Conservation (phyloP, 352 stramenopile species). For the Phytopythium delawarense region DNA sequence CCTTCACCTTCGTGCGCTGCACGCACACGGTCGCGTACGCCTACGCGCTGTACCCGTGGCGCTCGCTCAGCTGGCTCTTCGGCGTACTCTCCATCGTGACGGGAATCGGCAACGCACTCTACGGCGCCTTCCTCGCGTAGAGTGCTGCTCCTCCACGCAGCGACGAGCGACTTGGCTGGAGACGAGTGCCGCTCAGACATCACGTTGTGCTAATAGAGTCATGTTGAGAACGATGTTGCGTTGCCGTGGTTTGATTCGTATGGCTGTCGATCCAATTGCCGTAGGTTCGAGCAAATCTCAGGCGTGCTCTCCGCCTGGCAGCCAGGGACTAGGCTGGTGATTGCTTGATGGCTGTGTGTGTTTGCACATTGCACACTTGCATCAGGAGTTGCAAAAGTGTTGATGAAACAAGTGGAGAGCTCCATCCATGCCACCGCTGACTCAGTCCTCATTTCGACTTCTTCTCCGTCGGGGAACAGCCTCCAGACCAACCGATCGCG, state of each 20-base stretch:
- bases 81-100: slow-evolving; percentile 29
- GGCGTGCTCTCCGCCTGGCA: not conserved
- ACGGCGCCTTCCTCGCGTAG: slow-evolving; percentile 21
- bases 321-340: not conserved
- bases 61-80: slow-evolving; percentile 33
- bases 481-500: not conserved
- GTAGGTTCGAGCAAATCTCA: not conserved
- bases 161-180: no score
- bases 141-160: not conserved
- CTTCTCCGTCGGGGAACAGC: not conserved
- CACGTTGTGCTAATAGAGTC: not conserved
- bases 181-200: not conserved
- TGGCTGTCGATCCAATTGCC: not conserved
- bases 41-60: slow-evolving; percentile 40
- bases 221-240: not conserved
- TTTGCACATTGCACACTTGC: not conserved
- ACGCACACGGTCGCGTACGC: slow-evolving; percentile 47
- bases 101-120: slow-evolving; percentile 34
- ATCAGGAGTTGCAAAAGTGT: not conserved
- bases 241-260: not conserved
- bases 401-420: not conserved
- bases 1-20: slow-evolving; percentile 38
- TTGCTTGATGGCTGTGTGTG: no score
- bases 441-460: not conserved
- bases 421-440: not conserved